Percentiles rank a stretch among this genome's conserved stretches.
phyloP scores from a whole-genome alignment of 2,329 filamentous ascomycete species.

The Fusarium buharicum region DNA sequence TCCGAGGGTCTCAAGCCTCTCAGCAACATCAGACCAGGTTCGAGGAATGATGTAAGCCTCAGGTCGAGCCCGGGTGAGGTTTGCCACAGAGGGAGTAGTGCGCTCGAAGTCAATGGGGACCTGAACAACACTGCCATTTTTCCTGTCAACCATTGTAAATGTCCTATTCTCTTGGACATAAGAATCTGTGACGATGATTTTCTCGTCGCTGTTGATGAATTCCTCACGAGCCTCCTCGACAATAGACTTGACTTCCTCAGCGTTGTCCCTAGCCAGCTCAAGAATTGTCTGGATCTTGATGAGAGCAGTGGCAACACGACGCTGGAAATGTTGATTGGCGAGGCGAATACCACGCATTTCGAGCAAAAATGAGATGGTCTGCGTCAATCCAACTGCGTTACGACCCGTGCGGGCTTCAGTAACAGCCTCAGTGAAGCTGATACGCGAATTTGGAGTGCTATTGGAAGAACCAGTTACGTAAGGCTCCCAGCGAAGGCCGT shows the following conservation, averaged over 20 bases:
- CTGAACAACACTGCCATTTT: conserved; percentile 7
- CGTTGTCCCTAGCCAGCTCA: conserved; percentile 8
- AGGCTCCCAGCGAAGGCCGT: conserved; percentile 6
- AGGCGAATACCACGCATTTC: conserved; percentile 23
- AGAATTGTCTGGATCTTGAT: conserved; percentile 20
- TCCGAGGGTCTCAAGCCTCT: neutral
- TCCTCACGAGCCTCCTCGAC: conserved; percentile 8
- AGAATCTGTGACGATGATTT: conserved; percentile 8
- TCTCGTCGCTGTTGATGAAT: conserved; percentile 17
- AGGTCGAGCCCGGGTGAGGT: conserved; percentile 3
- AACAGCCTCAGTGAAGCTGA: neutral
- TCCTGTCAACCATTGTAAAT: conserved; percentile 12
- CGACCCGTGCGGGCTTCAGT: neutral
- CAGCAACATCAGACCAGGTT: neutral
- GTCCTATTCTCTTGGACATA: neutral
- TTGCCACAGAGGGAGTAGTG: conserved; percentile 10
- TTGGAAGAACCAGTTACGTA: conserved; percentile 12
- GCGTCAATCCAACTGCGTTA: conserved; percentile 2
- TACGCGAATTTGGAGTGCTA: neutral
- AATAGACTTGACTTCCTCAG: neutral
- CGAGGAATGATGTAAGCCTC: conserved; percentile 23
- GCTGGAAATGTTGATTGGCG: conserved; percentile 19
- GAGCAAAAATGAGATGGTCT: conserved; percentile 7
- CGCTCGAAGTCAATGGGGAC: conserved; percentile 14
- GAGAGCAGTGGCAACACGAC: conserved; percentile 8